A percentile compares a stretch with the other conserved stretches of the same genome.
These are phyloP conservation scores for Bonia amplexicaulis DNA, from an alignment of 176 grass and related monocot species.

Conservation along the genomic window DNA sequence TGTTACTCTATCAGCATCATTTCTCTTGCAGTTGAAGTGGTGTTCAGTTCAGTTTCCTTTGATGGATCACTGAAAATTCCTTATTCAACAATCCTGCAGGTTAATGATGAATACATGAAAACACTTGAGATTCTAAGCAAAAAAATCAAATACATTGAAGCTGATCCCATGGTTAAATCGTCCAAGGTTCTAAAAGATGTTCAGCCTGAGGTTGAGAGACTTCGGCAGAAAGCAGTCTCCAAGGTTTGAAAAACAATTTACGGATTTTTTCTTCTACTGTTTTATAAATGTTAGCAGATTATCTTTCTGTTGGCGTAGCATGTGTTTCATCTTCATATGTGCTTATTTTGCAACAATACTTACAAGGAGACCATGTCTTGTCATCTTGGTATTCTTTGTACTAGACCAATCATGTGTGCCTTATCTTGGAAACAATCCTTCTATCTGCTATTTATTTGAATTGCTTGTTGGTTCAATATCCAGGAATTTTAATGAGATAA, in stretches of 20 bases:
- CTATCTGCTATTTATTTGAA: not conserved
- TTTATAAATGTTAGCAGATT: constrained; percentile 10
- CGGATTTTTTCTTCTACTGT: constrained; percentile 19
- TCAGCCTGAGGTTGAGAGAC: constrained; percentile 84
- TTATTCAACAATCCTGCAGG: constrained; percentile 49
- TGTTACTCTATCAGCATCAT: not conserved
- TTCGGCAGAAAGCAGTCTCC: constrained; percentile 88
- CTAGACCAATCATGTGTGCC: not conserved
- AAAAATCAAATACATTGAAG: constrained; percentile 90
- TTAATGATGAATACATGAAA: constrained; percentile 93
- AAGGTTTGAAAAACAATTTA: constrained; percentile 59
- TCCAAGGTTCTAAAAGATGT: constrained; percentile 87
- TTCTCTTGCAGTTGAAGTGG: constrained; percentile 1
- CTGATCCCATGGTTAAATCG: constrained; percentile 70
- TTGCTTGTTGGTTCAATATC: not conserved
- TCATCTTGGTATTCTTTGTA: not conserved
- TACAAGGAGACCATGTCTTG: not conserved
- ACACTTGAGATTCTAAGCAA: constrained; percentile 82
- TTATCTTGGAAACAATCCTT: not conserved
- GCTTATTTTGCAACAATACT: constrained; percentile 11
- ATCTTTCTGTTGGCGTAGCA: not conserved
- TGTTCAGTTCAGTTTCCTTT: not conserved
- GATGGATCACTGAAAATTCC: constrained; percentile 8
- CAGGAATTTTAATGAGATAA: not conserved
- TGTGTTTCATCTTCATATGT: not conserved